Evolutionary conservation across 2,329 filamentous ascomycete genomes (phyloP).

Genomic region (Alternaria panax): DNA sequence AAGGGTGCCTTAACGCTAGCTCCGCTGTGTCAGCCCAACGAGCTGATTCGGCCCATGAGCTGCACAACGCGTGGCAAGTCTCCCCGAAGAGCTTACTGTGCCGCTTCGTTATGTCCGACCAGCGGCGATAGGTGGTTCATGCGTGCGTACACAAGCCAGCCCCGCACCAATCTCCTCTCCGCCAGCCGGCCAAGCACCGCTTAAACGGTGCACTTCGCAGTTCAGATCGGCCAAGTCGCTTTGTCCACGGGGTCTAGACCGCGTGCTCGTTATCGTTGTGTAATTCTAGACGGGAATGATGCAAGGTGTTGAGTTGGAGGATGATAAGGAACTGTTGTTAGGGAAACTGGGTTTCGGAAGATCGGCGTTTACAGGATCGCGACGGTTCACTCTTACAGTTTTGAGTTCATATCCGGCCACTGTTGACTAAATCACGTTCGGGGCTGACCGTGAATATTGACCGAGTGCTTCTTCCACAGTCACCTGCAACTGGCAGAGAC

Average conservation of each 20-base stretch:
- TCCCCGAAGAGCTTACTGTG: slow-evolving; percentile 23
- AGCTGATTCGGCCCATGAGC: slow-evolving; percentile 28
- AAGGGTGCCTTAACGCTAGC: slow-evolving; percentile 16
- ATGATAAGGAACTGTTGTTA: slow-evolving; percentile 8
- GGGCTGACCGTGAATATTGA: slow-evolving; percentile 7
- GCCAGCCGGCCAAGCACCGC: slow-evolving; percentile 32
- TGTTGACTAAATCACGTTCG: slow-evolving; percentile 4
- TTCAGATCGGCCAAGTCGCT: slow-evolving; percentile 13
- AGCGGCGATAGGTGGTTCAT: slow-evolving; percentile 28
- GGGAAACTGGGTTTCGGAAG: slow-evolving; percentile 12
- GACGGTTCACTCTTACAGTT: slow-evolving; percentile 3
- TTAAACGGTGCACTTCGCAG: slow-evolving; percentile 8
- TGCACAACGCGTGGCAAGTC: slow-evolving; percentile 34
- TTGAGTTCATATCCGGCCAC: not conserved
- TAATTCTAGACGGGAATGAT: slow-evolving; percentile 18
- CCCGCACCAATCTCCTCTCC: slow-evolving; percentile 23
- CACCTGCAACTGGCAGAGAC: slow-evolving; percentile 1
- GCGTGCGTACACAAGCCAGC: slow-evolving; percentile 22
- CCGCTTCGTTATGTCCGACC: slow-evolving; percentile 17
- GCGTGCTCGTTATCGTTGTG: slow-evolving; percentile 18
- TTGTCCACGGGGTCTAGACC: slow-evolving; percentile 33
- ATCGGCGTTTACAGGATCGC: slow-evolving; percentile 20
- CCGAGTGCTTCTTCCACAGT: not conserved
- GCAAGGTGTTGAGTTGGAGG: slow-evolving; percentile 23
- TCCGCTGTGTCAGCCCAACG: slow-evolving; percentile 17